phyloP scores from a whole-genome alignment of 306 rosid species.

The Gastrolobium villosum region DNA sequence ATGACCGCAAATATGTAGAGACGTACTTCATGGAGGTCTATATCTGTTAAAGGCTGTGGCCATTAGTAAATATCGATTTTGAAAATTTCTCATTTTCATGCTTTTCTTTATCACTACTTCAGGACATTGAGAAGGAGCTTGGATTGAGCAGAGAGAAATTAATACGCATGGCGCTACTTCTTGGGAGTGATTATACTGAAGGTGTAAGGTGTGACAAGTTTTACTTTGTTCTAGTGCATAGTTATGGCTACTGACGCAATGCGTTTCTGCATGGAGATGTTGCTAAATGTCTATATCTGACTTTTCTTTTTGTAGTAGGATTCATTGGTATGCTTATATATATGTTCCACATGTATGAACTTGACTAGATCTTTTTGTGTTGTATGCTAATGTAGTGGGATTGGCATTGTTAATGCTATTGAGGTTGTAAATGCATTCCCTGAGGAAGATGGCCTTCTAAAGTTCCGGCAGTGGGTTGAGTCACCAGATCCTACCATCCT shows the following conservation, averaged over 20 bases:
- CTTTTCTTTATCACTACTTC: constrained; percentile 44
- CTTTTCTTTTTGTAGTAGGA: constrained; percentile 34
- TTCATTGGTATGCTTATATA: constrained; percentile 27
- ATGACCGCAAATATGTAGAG: constrained; percentile 97
- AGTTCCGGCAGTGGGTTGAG: constrained; percentile 93
- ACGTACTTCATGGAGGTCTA: constrained; percentile 92
- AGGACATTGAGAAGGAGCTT: constrained; percentile 96
- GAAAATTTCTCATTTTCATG: constrained; percentile 9
- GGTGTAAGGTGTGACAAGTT: constrained; percentile 79
- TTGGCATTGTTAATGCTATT: constrained; percentile 97
- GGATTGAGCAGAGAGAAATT: constrained; percentile 83
- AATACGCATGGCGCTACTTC: constrained; percentile 88
- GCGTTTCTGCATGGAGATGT: constrained; percentile 33
- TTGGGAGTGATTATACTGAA: constrained; percentile 99
- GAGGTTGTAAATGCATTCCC: constrained; percentile 96
- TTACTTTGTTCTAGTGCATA: constrained; percentile 35
- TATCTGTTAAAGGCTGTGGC: constrained; percentile 41
- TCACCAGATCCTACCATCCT: constrained; percentile 96
- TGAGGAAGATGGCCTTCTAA: constrained; percentile 82
- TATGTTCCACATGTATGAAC: constrained; percentile 23
- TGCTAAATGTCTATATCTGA: constrained; percentile 21
- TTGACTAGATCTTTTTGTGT: constrained; percentile 44
- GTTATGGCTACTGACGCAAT: constrained; percentile 43
- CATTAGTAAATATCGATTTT: constrained; percentile 7
- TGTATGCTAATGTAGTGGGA: constrained; percentile 73